Conservation (phyloP, 257 asterid genomes). For the Solanum stenotomum region DNA sequence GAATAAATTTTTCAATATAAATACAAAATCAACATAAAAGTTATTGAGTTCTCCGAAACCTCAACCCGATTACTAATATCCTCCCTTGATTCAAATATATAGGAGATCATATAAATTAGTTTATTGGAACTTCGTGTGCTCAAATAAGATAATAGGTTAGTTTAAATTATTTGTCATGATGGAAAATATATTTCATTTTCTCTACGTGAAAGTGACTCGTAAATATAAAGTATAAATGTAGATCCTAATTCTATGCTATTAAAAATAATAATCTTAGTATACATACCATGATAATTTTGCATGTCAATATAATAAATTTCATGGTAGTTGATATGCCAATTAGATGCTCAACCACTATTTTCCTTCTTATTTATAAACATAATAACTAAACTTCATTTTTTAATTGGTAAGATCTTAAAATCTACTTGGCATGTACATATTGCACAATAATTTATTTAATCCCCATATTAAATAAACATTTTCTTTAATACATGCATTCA, state of each 20-base stretch:
- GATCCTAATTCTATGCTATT: not conserved
- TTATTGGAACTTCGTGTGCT: not conserved
- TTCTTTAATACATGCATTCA: not conserved
- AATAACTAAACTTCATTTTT: not conserved
- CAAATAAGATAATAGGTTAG: not conserved
- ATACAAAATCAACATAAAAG: not conserved
- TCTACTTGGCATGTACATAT: not conserved
- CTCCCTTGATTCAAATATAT: not conserved
- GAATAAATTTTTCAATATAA: not conserved
- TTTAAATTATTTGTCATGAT: not conserved
- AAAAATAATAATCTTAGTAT: not conserved
- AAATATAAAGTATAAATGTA: not conserved
- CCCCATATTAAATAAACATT: not conserved
- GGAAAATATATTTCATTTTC: not conserved
- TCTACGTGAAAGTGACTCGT: not conserved
- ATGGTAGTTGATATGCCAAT: constrained; percentile 2
- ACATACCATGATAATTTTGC: not conserved
- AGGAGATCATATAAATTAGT: not conserved
- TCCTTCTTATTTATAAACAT: not conserved
- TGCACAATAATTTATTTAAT: not conserved
- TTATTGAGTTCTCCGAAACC: not conserved
- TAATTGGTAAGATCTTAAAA: not conserved
- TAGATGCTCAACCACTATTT: not conserved
- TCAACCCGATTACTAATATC: not conserved
- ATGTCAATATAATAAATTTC: not conserved